Conservation (phyloP, 495 filamentous ascomycete species). For the Penicillium psychrofluorescens region DNA sequence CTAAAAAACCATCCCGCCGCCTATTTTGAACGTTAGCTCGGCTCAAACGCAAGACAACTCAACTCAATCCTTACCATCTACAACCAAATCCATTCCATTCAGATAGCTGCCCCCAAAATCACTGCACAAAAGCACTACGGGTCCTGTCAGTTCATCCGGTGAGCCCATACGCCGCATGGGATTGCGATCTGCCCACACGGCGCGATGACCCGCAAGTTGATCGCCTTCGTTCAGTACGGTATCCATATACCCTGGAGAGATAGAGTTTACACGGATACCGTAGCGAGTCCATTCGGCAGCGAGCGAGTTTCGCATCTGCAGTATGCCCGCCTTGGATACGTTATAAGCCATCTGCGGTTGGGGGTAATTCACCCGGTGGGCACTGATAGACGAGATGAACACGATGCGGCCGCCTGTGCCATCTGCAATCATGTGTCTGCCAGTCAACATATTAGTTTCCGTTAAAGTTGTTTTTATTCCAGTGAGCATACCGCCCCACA, state of each 20-base stretch:
- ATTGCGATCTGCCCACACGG: constrained; percentile 68
- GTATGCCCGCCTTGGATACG: constrained; percentile 57
- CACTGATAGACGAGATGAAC: constrained; percentile 62
- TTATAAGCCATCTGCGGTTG: constrained; percentile 68
- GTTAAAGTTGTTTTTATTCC: too few species aligned
- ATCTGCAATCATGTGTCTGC: constrained; percentile 42
- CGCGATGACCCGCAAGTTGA: constrained; percentile 48
- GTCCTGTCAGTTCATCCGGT: constrained; percentile 70
- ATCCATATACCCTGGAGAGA: constrained; percentile 74
- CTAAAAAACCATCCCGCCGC: too few species aligned
- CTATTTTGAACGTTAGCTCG: too few species aligned
- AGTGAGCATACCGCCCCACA: too few species aligned
- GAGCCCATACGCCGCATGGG: constrained; percentile 66
- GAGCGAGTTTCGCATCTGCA: constrained; percentile 51
- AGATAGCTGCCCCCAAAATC: constrained; percentile 62
- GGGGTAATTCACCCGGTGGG: constrained; percentile 58
- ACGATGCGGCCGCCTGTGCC: constrained; percentile 54
- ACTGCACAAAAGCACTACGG: constrained; percentile 71
- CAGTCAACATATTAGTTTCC: constrained; percentile 18
- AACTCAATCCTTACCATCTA: constrained; percentile 11
- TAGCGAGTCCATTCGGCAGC: constrained; percentile 60
- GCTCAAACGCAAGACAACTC: too few species aligned
- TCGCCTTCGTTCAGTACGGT: constrained; percentile 57
- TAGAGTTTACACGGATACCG: constrained; percentile 61
- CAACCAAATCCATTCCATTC: constrained; percentile 68